Evolutionary conservation across 345 rosid genomes (phyloP).

Genomic region (Bruguiera gymnorhiza): DNA sequence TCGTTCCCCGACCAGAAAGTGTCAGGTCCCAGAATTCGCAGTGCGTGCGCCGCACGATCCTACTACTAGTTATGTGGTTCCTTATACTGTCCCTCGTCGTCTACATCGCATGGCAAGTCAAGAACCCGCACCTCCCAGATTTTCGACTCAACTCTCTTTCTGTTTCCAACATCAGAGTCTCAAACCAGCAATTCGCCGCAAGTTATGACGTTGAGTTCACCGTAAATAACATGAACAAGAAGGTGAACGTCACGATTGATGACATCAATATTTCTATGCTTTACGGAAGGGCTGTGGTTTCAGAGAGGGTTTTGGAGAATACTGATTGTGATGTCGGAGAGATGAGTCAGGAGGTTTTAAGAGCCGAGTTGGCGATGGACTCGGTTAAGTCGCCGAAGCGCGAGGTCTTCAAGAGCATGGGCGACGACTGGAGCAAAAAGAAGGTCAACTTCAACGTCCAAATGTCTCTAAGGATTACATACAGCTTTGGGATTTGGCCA

Average conservation of each 20-base stretch:
- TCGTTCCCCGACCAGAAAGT: too few species aligned
- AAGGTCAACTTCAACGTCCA: too few species aligned
- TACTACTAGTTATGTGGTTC: neutral
- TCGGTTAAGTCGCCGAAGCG: neutral
- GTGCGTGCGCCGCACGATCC: too few species aligned
- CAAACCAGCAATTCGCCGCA: neutral
- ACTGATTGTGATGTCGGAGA: neutral
- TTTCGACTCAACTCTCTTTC: neutral
- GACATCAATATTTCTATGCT: neutral
- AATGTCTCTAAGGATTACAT: neutral
- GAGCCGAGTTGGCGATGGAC: neutral
- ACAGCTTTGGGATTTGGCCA: conserved; percentile 8
- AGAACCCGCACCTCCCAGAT: neutral
- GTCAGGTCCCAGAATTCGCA: too few species aligned
- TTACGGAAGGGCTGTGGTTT: neutral
- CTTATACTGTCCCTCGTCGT: neutral
- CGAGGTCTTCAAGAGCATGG: conserved; percentile 8
- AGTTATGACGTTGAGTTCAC: neutral
- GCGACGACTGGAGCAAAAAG: conserved; percentile 24
- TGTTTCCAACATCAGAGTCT: neutral
- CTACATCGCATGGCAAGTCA: neutral
- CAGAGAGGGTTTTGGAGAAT: neutral
- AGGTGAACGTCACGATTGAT: neutral
- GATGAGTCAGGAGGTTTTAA: neutral
- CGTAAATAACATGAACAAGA: neutral